Evolutionary conservation across 225 moss, liverwort and hornwort species (phyloP).

Genomic region (Antitrichia curtipendula): DNA sequence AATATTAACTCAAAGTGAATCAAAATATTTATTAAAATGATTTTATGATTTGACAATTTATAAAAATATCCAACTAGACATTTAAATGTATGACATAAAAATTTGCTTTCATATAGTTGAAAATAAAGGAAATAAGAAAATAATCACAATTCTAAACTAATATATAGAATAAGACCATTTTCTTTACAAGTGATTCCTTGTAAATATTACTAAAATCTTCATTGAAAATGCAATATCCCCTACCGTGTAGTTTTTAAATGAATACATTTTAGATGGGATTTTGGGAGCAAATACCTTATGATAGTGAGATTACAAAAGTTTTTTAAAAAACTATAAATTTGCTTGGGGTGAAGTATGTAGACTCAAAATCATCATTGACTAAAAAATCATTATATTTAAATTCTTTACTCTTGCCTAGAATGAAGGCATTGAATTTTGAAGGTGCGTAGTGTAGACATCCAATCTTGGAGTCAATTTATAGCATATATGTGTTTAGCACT

Average conservation of each 20-base stretch:
- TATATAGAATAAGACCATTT: neutral
- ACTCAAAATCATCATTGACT: neutral
- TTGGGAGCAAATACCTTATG: neutral
- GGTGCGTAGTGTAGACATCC: too few relatives aligned
- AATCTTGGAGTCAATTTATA: too few relatives aligned
- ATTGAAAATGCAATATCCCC: neutral
- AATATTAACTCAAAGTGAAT: neutral
- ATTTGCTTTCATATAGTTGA: accelerated
- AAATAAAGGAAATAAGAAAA: neutral
- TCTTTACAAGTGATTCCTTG: neutral
- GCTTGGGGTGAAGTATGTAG: accelerated
- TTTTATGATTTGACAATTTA: neutral
- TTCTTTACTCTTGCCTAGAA: neutral
- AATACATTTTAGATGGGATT: neutral
- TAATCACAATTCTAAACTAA: neutral
- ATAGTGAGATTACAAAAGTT: neutral
- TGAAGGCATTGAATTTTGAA: neutral
- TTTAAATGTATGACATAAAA: neutral
- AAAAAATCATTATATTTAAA: too few relatives aligned
- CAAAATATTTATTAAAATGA: too few relatives aligned
- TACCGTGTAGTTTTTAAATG: neutral
- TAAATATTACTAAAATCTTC: neutral
- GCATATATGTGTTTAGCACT: neutral
- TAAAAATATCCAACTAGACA: neutral
- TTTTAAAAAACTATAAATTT: neutral